Conservation (phyloP, 768 basidiomycete genomes). For the Sistotremastrum niveocremeum region DNA sequence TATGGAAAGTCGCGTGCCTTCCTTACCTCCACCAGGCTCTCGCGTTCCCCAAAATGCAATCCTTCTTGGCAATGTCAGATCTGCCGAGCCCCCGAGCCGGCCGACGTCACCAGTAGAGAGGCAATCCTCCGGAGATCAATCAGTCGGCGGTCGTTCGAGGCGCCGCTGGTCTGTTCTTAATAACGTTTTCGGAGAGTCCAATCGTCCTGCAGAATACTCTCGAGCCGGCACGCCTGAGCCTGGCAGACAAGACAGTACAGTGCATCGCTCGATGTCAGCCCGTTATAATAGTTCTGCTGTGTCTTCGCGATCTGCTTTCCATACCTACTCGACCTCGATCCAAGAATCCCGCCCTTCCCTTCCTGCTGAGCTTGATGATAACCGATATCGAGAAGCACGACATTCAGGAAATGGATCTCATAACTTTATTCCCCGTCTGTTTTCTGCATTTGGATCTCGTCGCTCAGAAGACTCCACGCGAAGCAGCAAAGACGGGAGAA, state of each 20-base stretch:
- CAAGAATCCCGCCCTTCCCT: too few relatives aligned
- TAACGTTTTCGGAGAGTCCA: too few relatives aligned
- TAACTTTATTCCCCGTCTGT: background rate
- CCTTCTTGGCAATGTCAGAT: constrained; percentile 29
- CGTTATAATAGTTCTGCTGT: constrained; percentile 11
- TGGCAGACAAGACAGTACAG: constrained; percentile 7
- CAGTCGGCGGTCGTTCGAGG: constrained; percentile 27
- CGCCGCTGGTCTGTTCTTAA: constrained; percentile 66
- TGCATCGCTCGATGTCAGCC: constrained; percentile 4
- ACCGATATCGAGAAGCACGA: constrained; percentile 7
- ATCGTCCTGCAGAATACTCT: constrained; percentile 21
- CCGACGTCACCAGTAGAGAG: constrained; percentile 12
- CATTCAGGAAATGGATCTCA: constrained; percentile 2
- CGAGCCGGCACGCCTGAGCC: constrained; percentile 16
- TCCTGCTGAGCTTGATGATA: background rate
- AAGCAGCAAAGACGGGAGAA: background rate
- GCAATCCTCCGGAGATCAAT: constrained; percentile 19
- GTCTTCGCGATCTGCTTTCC: too few relatives aligned
- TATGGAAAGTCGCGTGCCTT: constrained; percentile 65
- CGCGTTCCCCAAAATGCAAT: constrained; percentile 56
- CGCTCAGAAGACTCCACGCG: background rate
- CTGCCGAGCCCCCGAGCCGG: constrained; percentile 22
- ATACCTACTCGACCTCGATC: too few relatives aligned
- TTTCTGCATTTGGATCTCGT: background rate
- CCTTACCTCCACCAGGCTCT: constrained; percentile 58